Evolutionary conservation across 2,329 filamentous ascomycete genomes (phyloP), one percentile per base, ranked within the genome.

Genomic region (Phoma sp.): DNA sequence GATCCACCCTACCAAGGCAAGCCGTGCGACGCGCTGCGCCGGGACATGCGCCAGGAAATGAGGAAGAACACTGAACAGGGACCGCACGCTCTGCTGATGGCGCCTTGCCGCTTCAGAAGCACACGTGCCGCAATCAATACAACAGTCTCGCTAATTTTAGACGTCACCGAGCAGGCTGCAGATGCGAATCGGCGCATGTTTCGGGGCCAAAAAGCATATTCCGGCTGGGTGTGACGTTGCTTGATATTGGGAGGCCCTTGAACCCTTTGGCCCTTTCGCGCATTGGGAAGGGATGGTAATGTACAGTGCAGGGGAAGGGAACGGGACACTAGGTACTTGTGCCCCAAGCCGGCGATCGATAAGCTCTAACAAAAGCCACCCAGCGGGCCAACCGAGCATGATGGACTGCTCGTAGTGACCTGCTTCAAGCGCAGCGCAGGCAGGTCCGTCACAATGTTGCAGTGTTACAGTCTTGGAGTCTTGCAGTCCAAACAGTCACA

Each of bases 91-190:
- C 61, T 65, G 64, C 67, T 69, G 61, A 65, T 69, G 60, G 47
- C 65, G 63, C 64, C 60, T 56, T 64, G 60, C 67, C 58, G 47
- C 57, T 65, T 69, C 50, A 45, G 62, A 51, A 49, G 37, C 57
- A 71, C 71, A 72, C 66, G 70, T 74, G 70, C 71, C 66, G 65
- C 63, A 71, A 54, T 65, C 70, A 71, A 73, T 73, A 74, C 68
- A 64, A 55, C 44, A 49, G 27, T 37, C 43, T 37, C 36, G 45
- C 67, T 73, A 73, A 68, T 66, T 68, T 68, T 73, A 73, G 69
- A 44, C 46, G 51, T 58, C 62, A 58, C 58, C 52, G 58, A 56
- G 52, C 51, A 17, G 39, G 51, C 51, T 41, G 40, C 41, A 36
- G 47, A 57, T 38, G 46, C 58, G 46, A 57, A 64, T 61, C 39